Conservation (phyloP, 768 basidiomycete species). For the Neoboletus magnificus region DNA sequence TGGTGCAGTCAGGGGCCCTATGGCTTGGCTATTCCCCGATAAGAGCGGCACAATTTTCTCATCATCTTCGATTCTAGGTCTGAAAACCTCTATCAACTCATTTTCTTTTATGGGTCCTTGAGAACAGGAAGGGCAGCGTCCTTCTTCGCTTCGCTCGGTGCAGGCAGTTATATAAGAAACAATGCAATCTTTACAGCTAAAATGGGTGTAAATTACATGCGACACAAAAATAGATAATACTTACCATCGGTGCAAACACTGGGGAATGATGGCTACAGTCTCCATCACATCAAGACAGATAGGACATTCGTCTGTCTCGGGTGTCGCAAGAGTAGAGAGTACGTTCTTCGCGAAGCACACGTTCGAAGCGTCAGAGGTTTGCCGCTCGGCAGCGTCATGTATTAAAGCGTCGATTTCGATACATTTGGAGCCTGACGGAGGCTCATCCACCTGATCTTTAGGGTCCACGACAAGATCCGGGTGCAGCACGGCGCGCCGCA, state of each 20-base stretch:
- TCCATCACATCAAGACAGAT: constrained; percentile 82
- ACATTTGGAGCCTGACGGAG: constrained; percentile 33
- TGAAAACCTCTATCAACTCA: constrained; percentile 63
- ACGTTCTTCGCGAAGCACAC: constrained; percentile 61
- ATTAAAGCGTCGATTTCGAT: constrained; percentile 62
- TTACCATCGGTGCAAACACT: constrained; percentile 76
- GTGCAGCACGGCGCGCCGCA: constrained; percentile 91
- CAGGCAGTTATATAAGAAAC: constrained; percentile 66
- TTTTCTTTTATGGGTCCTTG: constrained; percentile 62
- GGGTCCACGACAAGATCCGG: constrained; percentile 73
- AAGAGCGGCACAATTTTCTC: not conserved
- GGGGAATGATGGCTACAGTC: constrained; percentile 62
- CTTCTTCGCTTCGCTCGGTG: constrained; percentile 65
- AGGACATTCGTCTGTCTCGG: constrained; percentile 67
- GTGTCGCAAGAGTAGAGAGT: constrained; percentile 51
- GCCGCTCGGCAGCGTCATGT: constrained; percentile 44
- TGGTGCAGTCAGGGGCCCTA: constrained; percentile 30
- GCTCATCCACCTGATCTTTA: constrained; percentile 38
- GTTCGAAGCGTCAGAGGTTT: constrained; percentile 25
- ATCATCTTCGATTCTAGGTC: constrained; percentile 21
- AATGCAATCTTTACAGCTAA: constrained; percentile 89
- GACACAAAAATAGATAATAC: not conserved
- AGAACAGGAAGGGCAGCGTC: constrained; percentile 78
- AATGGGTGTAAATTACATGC: not conserved
- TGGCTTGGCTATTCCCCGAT: constrained; percentile 14